These are phyloP conservation scores for Penicillium fuscoglaucum DNA, from an alignment of 2,329 filamentous ascomycete species.

Conservation along the genomic window DNA sequence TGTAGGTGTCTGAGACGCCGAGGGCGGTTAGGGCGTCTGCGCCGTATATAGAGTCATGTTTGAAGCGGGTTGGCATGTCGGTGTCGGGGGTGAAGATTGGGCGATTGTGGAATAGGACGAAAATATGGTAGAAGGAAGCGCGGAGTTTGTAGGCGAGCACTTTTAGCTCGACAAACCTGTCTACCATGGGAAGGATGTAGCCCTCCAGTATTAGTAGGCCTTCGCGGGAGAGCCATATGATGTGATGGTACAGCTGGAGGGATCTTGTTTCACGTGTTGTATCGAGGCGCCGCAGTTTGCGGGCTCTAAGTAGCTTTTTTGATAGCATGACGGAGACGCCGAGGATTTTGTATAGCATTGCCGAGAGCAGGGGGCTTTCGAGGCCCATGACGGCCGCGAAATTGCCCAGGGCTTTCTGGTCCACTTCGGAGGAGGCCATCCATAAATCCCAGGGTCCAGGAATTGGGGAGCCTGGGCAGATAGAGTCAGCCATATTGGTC, in stretches of 20 bases:
- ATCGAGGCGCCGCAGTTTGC: slow-evolving; percentile 80
- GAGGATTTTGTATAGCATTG: slow-evolving; percentile 83
- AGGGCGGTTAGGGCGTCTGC: slow-evolving; percentile 42
- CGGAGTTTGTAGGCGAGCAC: slow-evolving; percentile 89
- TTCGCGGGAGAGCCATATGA: slow-evolving; percentile 93
- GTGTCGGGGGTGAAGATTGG: slow-evolving; percentile 68
- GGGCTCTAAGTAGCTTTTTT: slow-evolving; percentile 76
- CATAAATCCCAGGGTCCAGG: slow-evolving; percentile 40
- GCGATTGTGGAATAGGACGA: slow-evolving; percentile 92
- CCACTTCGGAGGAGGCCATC: slow-evolving; percentile 97
- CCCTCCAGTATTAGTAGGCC: slow-evolving; percentile 82
- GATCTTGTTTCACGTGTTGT: slow-evolving; percentile 75
- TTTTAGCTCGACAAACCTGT: slow-evolving; percentile 76
- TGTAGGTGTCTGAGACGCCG: slow-evolving; percentile 36
- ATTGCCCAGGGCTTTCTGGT: slow-evolving; percentile 93
- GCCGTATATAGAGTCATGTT: slow-evolving; percentile 39
- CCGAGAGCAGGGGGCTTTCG: slow-evolving; percentile 72
- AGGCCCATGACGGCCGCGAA: slow-evolving; percentile 77
- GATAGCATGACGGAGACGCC: slow-evolving; percentile 88
- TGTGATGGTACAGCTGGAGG: slow-evolving; percentile 81
- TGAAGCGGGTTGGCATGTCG: slow-evolving; percentile 18
- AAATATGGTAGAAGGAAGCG: slow-evolving; percentile 94
- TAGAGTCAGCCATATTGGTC: slow-evolving; percentile 31
- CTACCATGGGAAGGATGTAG: slow-evolving; percentile 82
- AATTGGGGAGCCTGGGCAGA: slow-evolving; percentile 30